A percentile compares a stretch with the other conserved stretches of the same genome.
Conservation (phyloP, 805 yeast species). For the Clavispora vitiphila region DNA sequence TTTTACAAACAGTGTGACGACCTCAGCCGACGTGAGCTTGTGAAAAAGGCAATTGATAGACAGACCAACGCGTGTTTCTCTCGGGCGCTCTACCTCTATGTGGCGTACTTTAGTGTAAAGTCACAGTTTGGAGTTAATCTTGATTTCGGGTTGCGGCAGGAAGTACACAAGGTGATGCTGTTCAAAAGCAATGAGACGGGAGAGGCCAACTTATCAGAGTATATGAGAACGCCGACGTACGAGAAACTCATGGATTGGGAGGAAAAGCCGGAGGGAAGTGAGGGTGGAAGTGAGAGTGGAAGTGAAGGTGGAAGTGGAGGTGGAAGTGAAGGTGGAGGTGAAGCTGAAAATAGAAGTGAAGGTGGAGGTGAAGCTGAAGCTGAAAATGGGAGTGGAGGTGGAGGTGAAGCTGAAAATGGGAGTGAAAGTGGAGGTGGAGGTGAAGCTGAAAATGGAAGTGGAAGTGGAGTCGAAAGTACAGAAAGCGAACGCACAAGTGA, state of each 20-base stretch:
- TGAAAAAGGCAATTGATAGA: conserved; percentile 9
- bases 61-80: conserved; percentile 54
- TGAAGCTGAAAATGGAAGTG: background rate
- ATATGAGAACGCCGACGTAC: conserved; percentile 11
- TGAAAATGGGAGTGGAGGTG: background rate
- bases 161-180: conserved; percentile 36
- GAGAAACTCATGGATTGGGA: conserved; percentile 4
- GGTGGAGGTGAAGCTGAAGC: background rate
- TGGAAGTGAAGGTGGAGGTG: background rate
- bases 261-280: too few relatives aligned
- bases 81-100: conserved; percentile 58
- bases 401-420: too few relatives aligned
- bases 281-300: background rate
- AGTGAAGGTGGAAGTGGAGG: background rate
- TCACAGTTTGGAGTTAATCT: conserved; percentile 71
- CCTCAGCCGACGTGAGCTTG: conserved; percentile 1
- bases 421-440: background rate
- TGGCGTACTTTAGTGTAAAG: conserved; percentile 58
- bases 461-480: background rate
- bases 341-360: background rate
- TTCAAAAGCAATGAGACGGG: conserved; percentile 1
- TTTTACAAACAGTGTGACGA: conserved; percentile 6
- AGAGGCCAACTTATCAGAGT: conserved; percentile 2
- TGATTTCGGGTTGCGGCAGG: conserved; percentile 46
- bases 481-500: background rate